A percentile compares a stretch with the other conserved stretches of the same genome.
phyloP scores from a whole-genome alignment of 1,284 basidiomycete species.

The Pterula multifida region DNA sequence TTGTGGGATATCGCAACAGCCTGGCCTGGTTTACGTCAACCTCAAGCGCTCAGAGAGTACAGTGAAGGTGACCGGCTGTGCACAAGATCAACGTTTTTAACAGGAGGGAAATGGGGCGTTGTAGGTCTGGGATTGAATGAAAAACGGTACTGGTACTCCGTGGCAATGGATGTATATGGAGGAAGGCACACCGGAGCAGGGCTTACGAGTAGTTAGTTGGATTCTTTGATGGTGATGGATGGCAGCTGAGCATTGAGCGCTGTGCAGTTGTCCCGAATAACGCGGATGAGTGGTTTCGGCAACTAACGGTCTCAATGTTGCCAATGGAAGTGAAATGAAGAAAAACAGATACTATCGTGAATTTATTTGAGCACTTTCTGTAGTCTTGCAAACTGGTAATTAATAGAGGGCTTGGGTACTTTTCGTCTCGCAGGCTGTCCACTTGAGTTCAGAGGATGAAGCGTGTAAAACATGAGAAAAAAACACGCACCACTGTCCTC shows the following conservation, averaged over 20 bases:
- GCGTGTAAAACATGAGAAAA: conserved; percentile 4
- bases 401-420: conserved; percentile 51
- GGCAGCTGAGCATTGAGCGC: background rate
- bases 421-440: conserved; percentile 53
- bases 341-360: conserved; percentile 1
- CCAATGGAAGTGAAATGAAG: background rate
- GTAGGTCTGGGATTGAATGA: conserved; percentile 8
- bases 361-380: conserved; percentile 57
- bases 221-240: background rate
- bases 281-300: background rate
- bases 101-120: conserved; percentile 18
- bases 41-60: background rate
- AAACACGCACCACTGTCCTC: conserved; percentile 61
- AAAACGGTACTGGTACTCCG: conserved; percentile 3
- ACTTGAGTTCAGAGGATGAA: conserved; percentile 7
- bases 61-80: no score
- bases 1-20: background rate
- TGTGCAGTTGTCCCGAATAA: background rate
- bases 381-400: conserved; percentile 74
- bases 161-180: background rate
- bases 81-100: conserved; percentile 11
- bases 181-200: background rate
- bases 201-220: no score
- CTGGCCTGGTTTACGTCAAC: background rate
- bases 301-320: background rate